A percentile compares a stretch with the other conserved stretches of the same genome.
These are phyloP conservation scores for Porcisia deanei DNA, from an alignment of 208 protist species.

Conservation along the genomic window DNA sequence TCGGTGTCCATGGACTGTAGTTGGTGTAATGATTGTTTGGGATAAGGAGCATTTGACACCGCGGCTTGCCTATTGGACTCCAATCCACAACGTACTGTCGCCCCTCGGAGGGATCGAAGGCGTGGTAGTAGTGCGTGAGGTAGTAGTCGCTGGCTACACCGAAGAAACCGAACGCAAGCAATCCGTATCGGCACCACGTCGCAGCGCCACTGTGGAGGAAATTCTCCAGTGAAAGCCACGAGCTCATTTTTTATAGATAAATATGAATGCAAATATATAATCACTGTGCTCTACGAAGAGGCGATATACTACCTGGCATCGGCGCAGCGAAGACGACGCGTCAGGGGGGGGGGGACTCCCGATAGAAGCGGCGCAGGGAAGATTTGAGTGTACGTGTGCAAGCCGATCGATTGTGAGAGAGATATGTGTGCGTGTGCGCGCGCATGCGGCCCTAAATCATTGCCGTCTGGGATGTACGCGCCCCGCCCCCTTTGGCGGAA, in stretches of 20 bases:
- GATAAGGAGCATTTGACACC: constrained; percentile 73
- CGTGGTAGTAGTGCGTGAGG: constrained; percentile 76
- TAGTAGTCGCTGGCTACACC: constrained; percentile 87
- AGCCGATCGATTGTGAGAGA: too few relatives aligned
- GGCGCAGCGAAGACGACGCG: neutral
- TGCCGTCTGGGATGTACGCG: too few relatives aligned
- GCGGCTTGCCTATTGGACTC: constrained; percentile 70
- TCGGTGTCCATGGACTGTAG: constrained; percentile 85
- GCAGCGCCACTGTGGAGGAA: constrained; percentile 65
- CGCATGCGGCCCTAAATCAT: neutral
- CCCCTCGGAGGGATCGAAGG: constrained; percentile 69
- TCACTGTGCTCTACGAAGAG: neutral
- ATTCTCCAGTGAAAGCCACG: constrained; percentile 76
- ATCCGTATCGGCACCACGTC: constrained; percentile 62
- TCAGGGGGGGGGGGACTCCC: neutral
- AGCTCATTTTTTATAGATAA: constrained; percentile 64
- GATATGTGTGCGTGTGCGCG: neutral
- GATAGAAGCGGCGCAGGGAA: too few relatives aligned
- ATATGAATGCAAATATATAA: too few relatives aligned
- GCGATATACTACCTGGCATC: neutral
- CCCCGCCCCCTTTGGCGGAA: too few relatives aligned
- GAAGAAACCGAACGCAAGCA: constrained; percentile 52
- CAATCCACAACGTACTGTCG: constrained; percentile 73
- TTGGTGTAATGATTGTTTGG: constrained; percentile 84
- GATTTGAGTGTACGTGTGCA: neutral